phyloP scores from a whole-genome alignment of 2,329 filamentous ascomycete species.

The Arthroderma sp. region DNA sequence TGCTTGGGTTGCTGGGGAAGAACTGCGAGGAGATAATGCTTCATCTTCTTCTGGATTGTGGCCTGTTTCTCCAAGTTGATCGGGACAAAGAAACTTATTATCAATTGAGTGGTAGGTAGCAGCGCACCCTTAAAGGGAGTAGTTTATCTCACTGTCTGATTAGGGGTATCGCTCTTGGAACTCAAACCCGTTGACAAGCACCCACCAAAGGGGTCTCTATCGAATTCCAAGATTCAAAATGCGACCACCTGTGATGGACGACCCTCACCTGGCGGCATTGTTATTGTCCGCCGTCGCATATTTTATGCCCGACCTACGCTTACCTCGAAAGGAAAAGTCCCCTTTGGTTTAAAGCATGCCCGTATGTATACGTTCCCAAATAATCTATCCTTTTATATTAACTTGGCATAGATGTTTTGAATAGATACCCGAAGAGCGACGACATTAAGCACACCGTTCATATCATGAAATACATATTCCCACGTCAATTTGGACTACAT shows the following conservation, averaged over 20 bases:
- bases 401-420: slow-evolving; percentile 57
- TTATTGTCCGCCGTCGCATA: slow-evolving; percentile 69
- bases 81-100: slow-evolving; percentile 52
- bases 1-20: slow-evolving; percentile 61
- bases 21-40: slow-evolving; percentile 67
- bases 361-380: slow-evolving; percentile 43
- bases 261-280: slow-evolving; percentile 43
- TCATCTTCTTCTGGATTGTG: slow-evolving; percentile 61
- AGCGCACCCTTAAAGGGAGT: neutral
- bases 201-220: neutral
- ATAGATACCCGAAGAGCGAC: slow-evolving; percentile 45
- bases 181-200: slow-evolving; percentile 3
- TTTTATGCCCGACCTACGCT: slow-evolving; percentile 66
- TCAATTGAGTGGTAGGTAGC: slow-evolving; percentile 58
- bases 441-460: slow-evolving; percentile 48
- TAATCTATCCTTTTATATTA: neutral
- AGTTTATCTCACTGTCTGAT: neutral
- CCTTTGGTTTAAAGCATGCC: slow-evolving; percentile 65
- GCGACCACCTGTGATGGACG: neutral
- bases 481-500: slow-evolving; percentile 74
- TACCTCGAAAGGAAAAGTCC: slow-evolving; percentile 53
- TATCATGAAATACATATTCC: slow-evolving; percentile 87
- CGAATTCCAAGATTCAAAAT: too few relatives aligned
- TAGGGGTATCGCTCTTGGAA: slow-evolving; percentile 5
- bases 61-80: slow-evolving; percentile 55